Evolutionary conservation across 2,329 filamentous ascomycete species (phyloP), one percentile per base, ranked within the genome.

Genomic region (Colletotrichum musae): DNA sequence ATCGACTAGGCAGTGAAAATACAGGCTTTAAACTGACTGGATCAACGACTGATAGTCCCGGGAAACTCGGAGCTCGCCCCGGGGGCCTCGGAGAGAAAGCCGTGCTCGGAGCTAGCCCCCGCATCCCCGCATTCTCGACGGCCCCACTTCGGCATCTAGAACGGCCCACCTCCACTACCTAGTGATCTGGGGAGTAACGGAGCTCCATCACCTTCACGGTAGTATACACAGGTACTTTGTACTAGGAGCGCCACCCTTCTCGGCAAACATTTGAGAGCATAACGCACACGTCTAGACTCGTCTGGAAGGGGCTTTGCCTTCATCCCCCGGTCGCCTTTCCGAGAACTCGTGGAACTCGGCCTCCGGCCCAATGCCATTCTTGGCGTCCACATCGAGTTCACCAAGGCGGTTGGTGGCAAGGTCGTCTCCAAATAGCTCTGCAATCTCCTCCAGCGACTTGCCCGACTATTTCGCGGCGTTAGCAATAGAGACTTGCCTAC

Each of bases 401-500:
- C 60, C 66, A 16, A 69, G 48, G 12, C 43, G 47, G 6, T 60
- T 45, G 6, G 66, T 60, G 10, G 66, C 66, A 15, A 69, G 53
- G 32, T 54, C 54, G 12, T 74, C 74, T 5, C 75, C 77, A 56
- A 79, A 78, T 1, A 74, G 51, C 51, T 72, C 74, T 2, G 73
- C 76, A 71, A 73, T 74, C 50, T 75, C 73, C 43, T 75, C 73
- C 6, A 75, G 54, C 0, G 72, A 74, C 53, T 72, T 73, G 0
- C 71, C 69, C 3, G 67, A 70, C 70, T 71, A 4, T 21, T 9
- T 6, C 21, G 12, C 1, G 16, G 2, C 10, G n/a, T 64, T 15
- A 58, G 32, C 15, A 21, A 21, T 1, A 56, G 24, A 7, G 3
- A 15, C 10, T 6, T 16, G n/a, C n/a, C 45, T 6, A 1, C 2